Evolutionary conservation across 306 rosid genomes (phyloP), one percentile per base, ranked within the genome.

Genomic region (Dalbergia oliveri): DNA sequence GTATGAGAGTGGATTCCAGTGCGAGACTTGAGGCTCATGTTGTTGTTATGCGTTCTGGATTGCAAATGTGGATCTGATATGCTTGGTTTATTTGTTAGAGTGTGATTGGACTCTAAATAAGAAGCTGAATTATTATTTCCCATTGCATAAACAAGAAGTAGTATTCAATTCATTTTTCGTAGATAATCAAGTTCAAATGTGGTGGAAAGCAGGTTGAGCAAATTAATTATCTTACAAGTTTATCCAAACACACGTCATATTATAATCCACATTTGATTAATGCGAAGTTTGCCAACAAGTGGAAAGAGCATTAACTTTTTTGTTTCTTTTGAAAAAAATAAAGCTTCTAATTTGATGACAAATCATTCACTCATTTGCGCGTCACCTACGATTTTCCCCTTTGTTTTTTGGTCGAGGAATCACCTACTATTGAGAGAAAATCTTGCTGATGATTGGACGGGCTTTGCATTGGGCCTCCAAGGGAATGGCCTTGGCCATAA

Each of bases 401-500:
- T n/a, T n/a, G n/a, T n/a, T n/a, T n/a, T n/a, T n/a, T n/a, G n/a
- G n/a, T n/a, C n/a, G n/a, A n/a, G n/a, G n/a, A n/a, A n/a, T n/a
- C n/a, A n/a, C n/a, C n/a, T n/a, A n/a, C n/a, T n/a, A n/a, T 69
- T 69, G 41, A 21, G 8, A 51, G 9, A 80, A 58, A 67, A 67
- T 35, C 15, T 81, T 72, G 13, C 0, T 68, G 15, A 84, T 72
- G 71, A 86, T 64, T 2, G 88, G 73, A 5, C 91, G 89, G 4
- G 85, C 37, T 60, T 80, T 91, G 51, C 90, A 89, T 78, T 72
- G 72, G 31, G 89, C 92, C 39, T 89, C 90, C 78, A 88, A 50
- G 7, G 93, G 88, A 50, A 82, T 76, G 6, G 60, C 74, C 67
- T 84, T 91, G 1, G 86, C 82, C 85, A 89, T 78, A 1, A 83